A percentile compares a stretch with the other conserved stretches of the same genome.
Conservation (phyloP, 805 yeast species). For the Pichia paraexigua region DNA sequence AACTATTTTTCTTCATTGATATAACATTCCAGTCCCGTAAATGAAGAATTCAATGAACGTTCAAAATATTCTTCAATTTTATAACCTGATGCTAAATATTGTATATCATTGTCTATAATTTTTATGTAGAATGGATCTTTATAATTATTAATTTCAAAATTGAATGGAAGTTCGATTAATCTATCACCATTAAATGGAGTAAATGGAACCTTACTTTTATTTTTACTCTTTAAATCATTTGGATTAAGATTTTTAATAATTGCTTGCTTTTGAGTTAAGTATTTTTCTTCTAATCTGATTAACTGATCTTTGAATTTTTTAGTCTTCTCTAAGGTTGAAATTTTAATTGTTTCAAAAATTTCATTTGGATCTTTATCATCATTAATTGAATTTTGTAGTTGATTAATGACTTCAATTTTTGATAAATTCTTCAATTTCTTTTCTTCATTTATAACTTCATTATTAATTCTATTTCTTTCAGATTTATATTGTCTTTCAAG, state of each 20-base stretch:
- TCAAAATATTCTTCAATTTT: conserved; percentile 59
- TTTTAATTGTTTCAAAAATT: conserved; percentile 45
- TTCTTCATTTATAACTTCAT: conserved; percentile 47
- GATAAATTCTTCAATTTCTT: conserved; percentile 35
- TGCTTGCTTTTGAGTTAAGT: conserved; percentile 22
- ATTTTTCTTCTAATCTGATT: conserved; percentile 30
- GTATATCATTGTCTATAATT: conserved; percentile 38
- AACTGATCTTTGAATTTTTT: conserved; percentile 56
- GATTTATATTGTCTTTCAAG: conserved; percentile 64
- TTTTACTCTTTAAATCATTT: conserved; percentile 15
- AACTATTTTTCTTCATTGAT: conserved; percentile 48
- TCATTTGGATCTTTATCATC: conserved; percentile 32
- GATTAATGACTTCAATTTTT: conserved; percentile 49
- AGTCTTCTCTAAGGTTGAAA: conserved; percentile 51
- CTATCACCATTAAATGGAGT: conserved; percentile 94
- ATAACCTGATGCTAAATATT: conserved; percentile 82
- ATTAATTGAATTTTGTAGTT: conserved; percentile 32
- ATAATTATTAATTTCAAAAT: conserved; percentile 31
- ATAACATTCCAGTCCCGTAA: conserved; percentile 79
- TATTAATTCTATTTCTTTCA: conserved; percentile 59
- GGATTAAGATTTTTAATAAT: conserved; percentile 20
- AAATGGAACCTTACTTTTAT: conserved; percentile 47
- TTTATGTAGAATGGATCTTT: conserved; percentile 51
- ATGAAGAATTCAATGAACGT: conserved; percentile 79
- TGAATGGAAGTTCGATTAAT: conserved; percentile 44